Percentiles rank a stretch among this genome's conserved stretches.
Conservation (phyloP, 2,329 filamentous ascomycete species). For the Ciborinia camelliae region DNA sequence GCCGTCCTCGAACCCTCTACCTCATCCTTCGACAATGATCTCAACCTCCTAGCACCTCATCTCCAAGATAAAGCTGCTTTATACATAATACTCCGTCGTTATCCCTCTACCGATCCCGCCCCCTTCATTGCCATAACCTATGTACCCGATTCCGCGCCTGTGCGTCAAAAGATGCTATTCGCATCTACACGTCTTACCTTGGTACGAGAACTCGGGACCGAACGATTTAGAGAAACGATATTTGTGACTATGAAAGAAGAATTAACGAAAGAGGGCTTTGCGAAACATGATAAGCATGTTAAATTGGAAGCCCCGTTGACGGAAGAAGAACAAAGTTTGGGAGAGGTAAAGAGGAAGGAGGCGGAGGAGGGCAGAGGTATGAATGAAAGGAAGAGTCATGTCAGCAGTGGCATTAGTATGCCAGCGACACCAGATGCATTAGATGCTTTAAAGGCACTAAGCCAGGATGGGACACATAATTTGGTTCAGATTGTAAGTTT, state of each 20-base stretch:
- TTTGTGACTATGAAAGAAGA: slow-evolving; percentile 70
- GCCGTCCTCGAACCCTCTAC: slow-evolving; percentile 52
- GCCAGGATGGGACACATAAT: slow-evolving; percentile 44
- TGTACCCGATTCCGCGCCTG: slow-evolving; percentile 72
- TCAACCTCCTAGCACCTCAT: slow-evolving; percentile 58
- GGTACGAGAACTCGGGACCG: slow-evolving; percentile 70
- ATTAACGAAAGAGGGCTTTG: slow-evolving; percentile 66
- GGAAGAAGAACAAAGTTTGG: slow-evolving; percentile 69
- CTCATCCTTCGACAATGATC: slow-evolving; percentile 60
- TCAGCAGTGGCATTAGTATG: slow-evolving; percentile 45
- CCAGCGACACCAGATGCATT: slow-evolving; percentile 59
- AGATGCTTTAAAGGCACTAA: slow-evolving; percentile 59
- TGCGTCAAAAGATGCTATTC: slow-evolving; percentile 85
- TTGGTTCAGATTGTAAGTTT: slow-evolving; percentile 64
- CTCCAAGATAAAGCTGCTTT: slow-evolving; percentile 64
- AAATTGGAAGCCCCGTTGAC: slow-evolving; percentile 67
- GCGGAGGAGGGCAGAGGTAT: slow-evolving; percentile 70
- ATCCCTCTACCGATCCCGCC: slow-evolving; percentile 48
- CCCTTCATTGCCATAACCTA: slow-evolving; percentile 69
- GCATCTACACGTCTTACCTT: slow-evolving; percentile 73
- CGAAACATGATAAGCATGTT: slow-evolving; percentile 66
- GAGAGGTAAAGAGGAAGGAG: slow-evolving; percentile 72
- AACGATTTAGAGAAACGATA: slow-evolving; percentile 73
- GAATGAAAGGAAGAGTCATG: slow-evolving; percentile 50
- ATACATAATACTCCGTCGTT: slow-evolving; percentile 72